Evolutionary conservation across 768 basidiomycete species (phyloP).

Genomic region (Collybia mongolica): DNA sequence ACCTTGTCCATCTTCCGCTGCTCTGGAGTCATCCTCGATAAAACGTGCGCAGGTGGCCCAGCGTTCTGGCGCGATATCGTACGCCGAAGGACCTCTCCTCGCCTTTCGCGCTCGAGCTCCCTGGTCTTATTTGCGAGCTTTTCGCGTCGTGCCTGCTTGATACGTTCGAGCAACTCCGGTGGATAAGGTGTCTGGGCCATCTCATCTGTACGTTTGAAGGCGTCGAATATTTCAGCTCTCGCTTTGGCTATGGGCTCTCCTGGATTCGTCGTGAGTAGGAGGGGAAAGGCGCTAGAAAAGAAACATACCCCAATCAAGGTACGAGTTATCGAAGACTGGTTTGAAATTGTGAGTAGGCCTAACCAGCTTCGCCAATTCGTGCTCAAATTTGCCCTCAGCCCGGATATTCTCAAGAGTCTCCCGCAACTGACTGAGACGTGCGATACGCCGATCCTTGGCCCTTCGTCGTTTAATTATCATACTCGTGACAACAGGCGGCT

Average conservation of each 20-base stretch:
- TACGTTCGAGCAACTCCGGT: constrained; percentile 42
- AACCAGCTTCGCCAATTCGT: constrained; percentile 14
- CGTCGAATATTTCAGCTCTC: constrained; percentile 25
- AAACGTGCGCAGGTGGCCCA: constrained; percentile 65
- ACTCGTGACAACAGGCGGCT: constrained; percentile 67
- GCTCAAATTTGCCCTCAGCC: constrained; percentile 36
- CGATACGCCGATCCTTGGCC: constrained; percentile 42
- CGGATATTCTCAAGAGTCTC: constrained; percentile 28
- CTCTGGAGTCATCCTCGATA: constrained; percentile 48
- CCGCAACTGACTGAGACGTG: constrained; percentile 25
- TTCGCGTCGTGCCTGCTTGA: constrained; percentile 57
- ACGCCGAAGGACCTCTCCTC: constrained; percentile 55
- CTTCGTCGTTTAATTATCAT: constrained; percentile 57
- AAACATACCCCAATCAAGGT: constrained; percentile 41
- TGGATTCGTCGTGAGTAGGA: constrained; percentile 17
- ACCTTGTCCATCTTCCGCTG: constrained; percentile 49
- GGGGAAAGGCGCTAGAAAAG: not conserved
- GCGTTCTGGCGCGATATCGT: constrained; percentile 47
- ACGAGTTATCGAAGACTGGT: constrained; percentile 10
- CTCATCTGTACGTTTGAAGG: constrained; percentile 36
- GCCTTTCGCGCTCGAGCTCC: constrained; percentile 57
- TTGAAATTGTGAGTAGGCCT: not conserved
- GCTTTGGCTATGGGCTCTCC: constrained; percentile 34
- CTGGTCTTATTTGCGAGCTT: constrained; percentile 66
- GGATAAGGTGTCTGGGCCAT: constrained; percentile 45